Base-by-base conservation (phyloP, 2,329 filamentous ascomycete genomes). In the Hymenoscyphus fraxineus region DNA sequence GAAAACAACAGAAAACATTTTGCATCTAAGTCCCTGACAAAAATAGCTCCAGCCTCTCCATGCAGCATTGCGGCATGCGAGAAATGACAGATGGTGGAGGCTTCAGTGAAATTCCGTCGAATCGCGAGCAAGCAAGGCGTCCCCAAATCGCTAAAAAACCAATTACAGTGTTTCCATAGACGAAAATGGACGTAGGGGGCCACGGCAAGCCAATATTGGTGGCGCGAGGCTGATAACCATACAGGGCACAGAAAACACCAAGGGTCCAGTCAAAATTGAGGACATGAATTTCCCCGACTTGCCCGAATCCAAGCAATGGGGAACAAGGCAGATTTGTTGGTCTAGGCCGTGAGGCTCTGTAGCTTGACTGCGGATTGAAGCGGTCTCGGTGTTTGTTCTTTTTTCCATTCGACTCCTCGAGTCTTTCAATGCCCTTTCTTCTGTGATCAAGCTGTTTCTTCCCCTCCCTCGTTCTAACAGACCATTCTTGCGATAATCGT, bases 171-270 rank as follows among this genome's bases (percentile, higher is more conserved):
- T 58, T 40, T 58, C 56, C 40, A 22, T 31, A 47, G 40, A 31
- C 39, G 38, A 41, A 41, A 59, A 59, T 59, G 35, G 22, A n/a
- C 35, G 44, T 5, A 41, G n/a, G n/a, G 27, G 38, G 39, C 12
- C 5, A 12, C 9, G 39, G n/a, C 32, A 15, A 16, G 19, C n/a
- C 10, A 38, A 64, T 64, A 64, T 64, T 64, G 63, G 63, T 64
- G 63, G 63, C 63, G 58, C 55, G 35, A 64, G 63, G 63, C 63
- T 64, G 63, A 60, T 54, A 57, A 31, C 40, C 32, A 31, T 22
- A 35, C 6, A 15, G 2, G 35, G 58, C 31, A 31, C 40, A 41
- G n/a, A 44, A 16, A 41, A 59, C 56, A 35, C 39, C 38, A 38
- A 35, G 9, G 35, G 44, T 55, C 47, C 47, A 54, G 32, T 55